These are phyloP conservation scores for Aegle marmelos DNA, from an alignment of 345 rosid genomes.

Conservation along the genomic window DNA sequence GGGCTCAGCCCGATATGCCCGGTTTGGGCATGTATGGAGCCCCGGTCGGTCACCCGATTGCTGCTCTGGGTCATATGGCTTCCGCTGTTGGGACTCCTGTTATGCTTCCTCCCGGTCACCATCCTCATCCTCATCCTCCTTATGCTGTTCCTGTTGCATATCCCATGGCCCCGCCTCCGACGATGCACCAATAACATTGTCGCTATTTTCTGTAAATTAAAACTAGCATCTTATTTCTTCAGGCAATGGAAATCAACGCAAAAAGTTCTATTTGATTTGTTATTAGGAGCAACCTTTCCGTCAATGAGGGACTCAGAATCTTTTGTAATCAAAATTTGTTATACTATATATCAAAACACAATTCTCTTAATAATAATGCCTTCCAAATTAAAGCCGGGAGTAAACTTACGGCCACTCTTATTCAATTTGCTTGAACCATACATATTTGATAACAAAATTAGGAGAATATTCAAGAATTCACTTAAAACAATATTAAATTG, in stretches of 20 bases:
- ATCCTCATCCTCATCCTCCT: constrained; percentile 45
- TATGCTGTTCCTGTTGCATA: constrained; percentile 65
- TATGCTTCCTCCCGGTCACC: constrained; percentile 74
- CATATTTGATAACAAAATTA: no score
- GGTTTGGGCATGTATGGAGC: constrained; percentile 74
- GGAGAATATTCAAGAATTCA: no score
- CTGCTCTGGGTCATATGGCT: constrained; percentile 64
- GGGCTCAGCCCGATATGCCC: constrained; percentile 47
- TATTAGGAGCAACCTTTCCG: neutral
- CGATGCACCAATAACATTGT: constrained; percentile 52
- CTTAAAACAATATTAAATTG: no score
- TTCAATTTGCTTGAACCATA: neutral
- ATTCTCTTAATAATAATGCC: neutral
- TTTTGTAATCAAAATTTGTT: neutral
- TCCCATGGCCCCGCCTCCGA: constrained; percentile 62
- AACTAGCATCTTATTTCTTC: neutral
- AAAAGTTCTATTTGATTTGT: no score
- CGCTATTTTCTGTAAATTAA: neutral
- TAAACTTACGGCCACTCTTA: neutral
- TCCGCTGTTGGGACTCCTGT: constrained; percentile 90
- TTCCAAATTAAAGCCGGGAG: neutral
- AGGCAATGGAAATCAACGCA: neutral
- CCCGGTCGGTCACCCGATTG: constrained; percentile 68
- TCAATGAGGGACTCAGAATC: no score
- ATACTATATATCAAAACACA: neutral